Base-by-base conservation (phyloP, 768 basidiomycete genomes). In the Hericium alpestre region DNA sequence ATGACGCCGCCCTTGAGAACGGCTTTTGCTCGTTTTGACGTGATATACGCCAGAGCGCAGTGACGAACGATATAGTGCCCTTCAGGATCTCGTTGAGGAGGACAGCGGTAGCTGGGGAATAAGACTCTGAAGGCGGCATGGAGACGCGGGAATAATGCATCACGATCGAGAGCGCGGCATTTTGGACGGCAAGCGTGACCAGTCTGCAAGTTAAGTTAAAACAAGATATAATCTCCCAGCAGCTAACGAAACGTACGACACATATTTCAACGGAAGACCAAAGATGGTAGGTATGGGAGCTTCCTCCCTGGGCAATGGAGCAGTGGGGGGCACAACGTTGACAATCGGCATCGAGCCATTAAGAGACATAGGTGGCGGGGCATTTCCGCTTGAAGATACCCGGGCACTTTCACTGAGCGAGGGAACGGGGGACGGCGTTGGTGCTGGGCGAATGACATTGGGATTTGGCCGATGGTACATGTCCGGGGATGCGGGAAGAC, bases 91-190 rank as follows among this genome's bases (percentile, higher is more conserved):
- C 96, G 71, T 93, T 95, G 63, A 97, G 74, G 37, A 99, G 80
- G 25, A 99, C 93, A 22, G 96, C 96, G 0, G 91, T 80, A 1
- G 95, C 93, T 1, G 96, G 92, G 0, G 91, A 96, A 71, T 99
- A 99, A 1, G 90, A 75, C 37, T 87, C 77, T 43, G 85, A 75
- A 1, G 87, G 74, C 8, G 91, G 82, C 0, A 81, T 88, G 2
- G 90, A 88, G 57, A 93, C 86, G 58, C 96, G 83, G n/a, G 96
- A 97, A 72, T 97, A 91, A 75, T 97, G 93, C 90, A 99, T 95
- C 62, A 98, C 90, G 66, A 99, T 93, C 54, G 93, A 93, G 51
- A 99, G 76, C 10, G 90, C 84, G 32, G 92, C 92, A 72, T 98
- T 98, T 75, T 99, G 95, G 2, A 95, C 86, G 4, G 92, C 92